A percentile compares a stretch with the other conserved stretches of the same genome.
These are phyloP conservation scores for rapeseed (Brassica napus) DNA, from an alignment of 345 rosid species.

Conservation along the genomic window Da-Ae NC_063439.1:27861001-27861500, in stretches of 20 bases:
- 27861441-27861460: background rate
- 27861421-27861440: background rate
- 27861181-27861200: conserved; percentile 75
- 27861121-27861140: conserved; percentile 57
- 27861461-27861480: too few relatives aligned
- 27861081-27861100: conserved; percentile 68
- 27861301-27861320: background rate
- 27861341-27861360: background rate
- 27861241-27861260: conserved; percentile 43
- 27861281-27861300: conserved; percentile 6
- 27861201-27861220: conserved; percentile 65
- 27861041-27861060: conserved; percentile 57
- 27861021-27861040: conserved; percentile 90
- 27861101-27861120: conserved; percentile 54
- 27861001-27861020: conserved; percentile 55
- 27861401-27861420: background rate
- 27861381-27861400: background rate
- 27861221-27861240: conserved; percentile 58
- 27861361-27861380: background rate
- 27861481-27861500: too few relatives aligned
- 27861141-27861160: conserved; percentile 78
- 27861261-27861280: conserved; percentile 35
- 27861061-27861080: conserved; percentile 36
- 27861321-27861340: background rate
- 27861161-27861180: conserved; percentile 66